Base-by-base conservation (phyloP, 2,329 filamentous ascomycete species). In the Rutstroemia sp. region DNA sequence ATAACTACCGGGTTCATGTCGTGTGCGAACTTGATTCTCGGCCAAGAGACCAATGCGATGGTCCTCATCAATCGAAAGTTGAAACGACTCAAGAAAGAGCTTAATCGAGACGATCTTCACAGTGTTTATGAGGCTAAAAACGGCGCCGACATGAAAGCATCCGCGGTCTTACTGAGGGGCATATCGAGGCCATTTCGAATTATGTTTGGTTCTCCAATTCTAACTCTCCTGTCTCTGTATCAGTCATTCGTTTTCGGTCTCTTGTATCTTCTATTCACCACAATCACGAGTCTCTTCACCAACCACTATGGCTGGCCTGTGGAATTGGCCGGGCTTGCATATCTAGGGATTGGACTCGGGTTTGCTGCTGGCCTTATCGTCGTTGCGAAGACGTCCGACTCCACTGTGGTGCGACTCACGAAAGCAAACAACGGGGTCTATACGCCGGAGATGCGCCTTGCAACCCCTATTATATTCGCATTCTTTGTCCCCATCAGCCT, bases 401-500 rank as follows among this genome's bases (percentile, higher is more conserved):
- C 68, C 0, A 68, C 78, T 10, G 77, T 77, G 66, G 77, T 76
- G 58, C 58, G 49, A 1, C 69, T 79, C 10, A 70, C 73, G 1
- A 65, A 69, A 5, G 68, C 68, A 42, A 69, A 77, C 59, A 66
- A 70, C 45, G 71, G 70, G 18, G 72, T 74, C 53, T 63, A 70
- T 75, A 67, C 67, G 45, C 65, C 65, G 5, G 66, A 67, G 34
- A 66, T 60, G 37, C 56, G 65, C 3, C 63, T 84, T 0, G 74
- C 76, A 0, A 73, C 77, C 0, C 56, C 82, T 27, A 72, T 77
- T 3, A 67, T 76, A n/a, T 79, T 79, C 4, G 76, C 77, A 2
- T 46, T 79, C 1, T 54, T 81, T 12, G 74, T 85, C 1, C 82
- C 82, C 0, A 67, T 77, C 0, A 27, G 41, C 0, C 70, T 85